Percentiles rank a stretch among this genome's conserved stretches.
phyloP scores from a whole-genome alignment of 805 yeast genomes.

The Blastobotrys robertii region DNA sequence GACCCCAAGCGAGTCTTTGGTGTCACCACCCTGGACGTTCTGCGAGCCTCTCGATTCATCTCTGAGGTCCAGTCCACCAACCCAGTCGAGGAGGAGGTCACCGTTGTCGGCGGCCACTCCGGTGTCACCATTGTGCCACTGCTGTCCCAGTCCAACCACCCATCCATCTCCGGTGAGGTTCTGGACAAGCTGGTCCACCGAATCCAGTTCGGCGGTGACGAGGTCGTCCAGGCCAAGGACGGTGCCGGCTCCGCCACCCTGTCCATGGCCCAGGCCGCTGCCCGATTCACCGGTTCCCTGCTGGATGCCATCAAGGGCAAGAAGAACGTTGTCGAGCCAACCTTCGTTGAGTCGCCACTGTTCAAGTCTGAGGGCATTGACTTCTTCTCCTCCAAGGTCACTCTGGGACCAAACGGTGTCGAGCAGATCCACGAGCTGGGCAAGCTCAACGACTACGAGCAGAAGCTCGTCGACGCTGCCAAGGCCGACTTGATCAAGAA shows the following conservation, averaged over 20 bases:
- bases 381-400: conserved; percentile 91
- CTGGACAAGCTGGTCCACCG: conserved; percentile 65
- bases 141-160: conserved; percentile 68
- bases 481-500: conserved; percentile 80
- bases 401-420: conserved; percentile 88
- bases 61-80: conserved; percentile 59
- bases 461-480: conserved; percentile 69
- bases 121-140: conserved; percentile 94
- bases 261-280: conserved; percentile 91
- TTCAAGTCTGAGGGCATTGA: conserved; percentile 86
- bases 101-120: conserved; percentile 96
- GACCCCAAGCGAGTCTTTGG: conserved; percentile 89
- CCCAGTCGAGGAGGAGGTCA: conserved; percentile 68
- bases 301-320: conserved; percentile 34
- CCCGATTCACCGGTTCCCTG: conserved; percentile 57
- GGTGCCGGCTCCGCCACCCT: conserved; percentile 92
- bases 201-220: conserved; percentile 95
- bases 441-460: conserved; percentile 64
- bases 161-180: conserved; percentile 51
- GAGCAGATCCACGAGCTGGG: conserved; percentile 75
- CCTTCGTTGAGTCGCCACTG: conserved; percentile 59
- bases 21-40: conserved; percentile 89
- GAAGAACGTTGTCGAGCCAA: conserved; percentile 43
- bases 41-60: conserved; percentile 82
- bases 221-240: conserved; percentile 85